Conservation (phyloP, 176 grass and related monocot species). For the Alloteropsis semialata region DNA sequence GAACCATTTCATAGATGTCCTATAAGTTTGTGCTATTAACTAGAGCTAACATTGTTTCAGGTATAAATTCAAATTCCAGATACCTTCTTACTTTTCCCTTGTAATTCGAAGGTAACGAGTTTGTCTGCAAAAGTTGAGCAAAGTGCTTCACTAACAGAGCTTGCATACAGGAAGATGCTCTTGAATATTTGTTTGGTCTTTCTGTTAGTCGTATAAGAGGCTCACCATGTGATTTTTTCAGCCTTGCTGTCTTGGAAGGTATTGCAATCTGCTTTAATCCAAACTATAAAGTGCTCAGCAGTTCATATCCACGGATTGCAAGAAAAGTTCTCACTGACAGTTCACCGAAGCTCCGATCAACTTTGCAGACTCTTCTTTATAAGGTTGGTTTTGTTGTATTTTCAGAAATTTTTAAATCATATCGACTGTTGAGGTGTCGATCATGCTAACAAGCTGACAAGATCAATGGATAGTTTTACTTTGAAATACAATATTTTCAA, state of each 20-base stretch:
- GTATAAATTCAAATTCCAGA: conserved; percentile 99
- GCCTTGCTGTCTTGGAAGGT: conserved; percentile 96
- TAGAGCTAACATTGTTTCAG: conserved; percentile 43
- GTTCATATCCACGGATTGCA: conserved; percentile 99
- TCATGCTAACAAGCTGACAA: conserved; percentile 20
- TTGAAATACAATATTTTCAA: neutral
- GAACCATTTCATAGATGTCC: neutral
- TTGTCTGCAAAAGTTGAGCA: neutral
- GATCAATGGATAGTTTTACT: neutral
- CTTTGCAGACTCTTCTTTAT: conserved; percentile 85
- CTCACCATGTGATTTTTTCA: conserved; percentile 49
- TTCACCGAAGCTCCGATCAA: conserved; percentile 82
- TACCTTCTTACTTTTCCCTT: conserved; percentile 98
- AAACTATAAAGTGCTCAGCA: conserved; percentile 95
- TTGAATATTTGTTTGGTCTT: neutral
- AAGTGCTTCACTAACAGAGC: neutral
- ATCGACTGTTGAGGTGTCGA: neutral
- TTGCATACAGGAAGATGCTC: neutral
- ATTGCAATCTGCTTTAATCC: conserved; percentile 88
- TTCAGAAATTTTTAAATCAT: neutral
- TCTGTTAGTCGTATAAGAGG: neutral
- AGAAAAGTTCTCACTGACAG: conserved; percentile 97
- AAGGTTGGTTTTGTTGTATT: conserved; percentile 53
- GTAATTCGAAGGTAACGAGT: conserved; percentile 87
- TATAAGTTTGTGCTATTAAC: conserved; percentile 18